Evolutionary conservation across 495 filamentous ascomycete species (phyloP).

Genomic region (Xylaria longipes): DNA sequence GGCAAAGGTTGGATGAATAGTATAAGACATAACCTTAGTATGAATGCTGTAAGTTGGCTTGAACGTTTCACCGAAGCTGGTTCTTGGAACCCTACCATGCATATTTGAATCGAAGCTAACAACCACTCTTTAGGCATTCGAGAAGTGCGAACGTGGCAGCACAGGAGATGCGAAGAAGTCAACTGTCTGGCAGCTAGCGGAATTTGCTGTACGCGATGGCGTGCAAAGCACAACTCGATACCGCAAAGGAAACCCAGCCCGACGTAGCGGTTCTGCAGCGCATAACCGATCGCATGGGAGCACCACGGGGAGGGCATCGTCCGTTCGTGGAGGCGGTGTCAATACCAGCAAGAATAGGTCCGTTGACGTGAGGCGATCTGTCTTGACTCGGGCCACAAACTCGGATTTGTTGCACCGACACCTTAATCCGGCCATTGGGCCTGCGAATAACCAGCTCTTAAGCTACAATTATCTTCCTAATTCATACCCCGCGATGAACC

Average conservation of each 20-base stretch:
- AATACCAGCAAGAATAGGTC: slow-evolving; percentile 26
- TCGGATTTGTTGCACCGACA: neutral
- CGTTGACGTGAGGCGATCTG: slow-evolving; percentile 24
- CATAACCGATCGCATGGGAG: neutral
- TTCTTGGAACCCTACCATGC: too few relatives aligned
- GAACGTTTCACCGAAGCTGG: neutral
- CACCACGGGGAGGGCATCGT: slow-evolving; percentile 20
- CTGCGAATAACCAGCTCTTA: neutral
- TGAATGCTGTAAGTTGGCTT: slow-evolving; percentile 79
- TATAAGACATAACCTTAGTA: slow-evolving; percentile 94
- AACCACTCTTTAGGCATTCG: slow-evolving; percentile 46
- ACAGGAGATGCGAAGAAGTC: slow-evolving; percentile 42
- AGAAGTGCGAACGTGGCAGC: slow-evolving; percentile 44
- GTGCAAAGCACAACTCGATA: slow-evolving; percentile 58
- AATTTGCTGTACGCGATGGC: slow-evolving; percentile 45
- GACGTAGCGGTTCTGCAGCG: slow-evolving; percentile 21
- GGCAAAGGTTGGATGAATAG: slow-evolving; percentile 94
- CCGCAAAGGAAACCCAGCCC: slow-evolving; percentile 45
- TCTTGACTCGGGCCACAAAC: neutral
- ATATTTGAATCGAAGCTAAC: slow-evolving; percentile 15
- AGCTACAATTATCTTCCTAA: neutral
- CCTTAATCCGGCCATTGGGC: neutral
- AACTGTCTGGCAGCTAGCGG: slow-evolving; percentile 51
- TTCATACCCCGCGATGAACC: neutral
- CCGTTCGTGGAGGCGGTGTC: slow-evolving; percentile 32